phyloP scores from a whole-genome alignment of 768 basidiomycete genomes.

The Mycena galericulata region DNA sequence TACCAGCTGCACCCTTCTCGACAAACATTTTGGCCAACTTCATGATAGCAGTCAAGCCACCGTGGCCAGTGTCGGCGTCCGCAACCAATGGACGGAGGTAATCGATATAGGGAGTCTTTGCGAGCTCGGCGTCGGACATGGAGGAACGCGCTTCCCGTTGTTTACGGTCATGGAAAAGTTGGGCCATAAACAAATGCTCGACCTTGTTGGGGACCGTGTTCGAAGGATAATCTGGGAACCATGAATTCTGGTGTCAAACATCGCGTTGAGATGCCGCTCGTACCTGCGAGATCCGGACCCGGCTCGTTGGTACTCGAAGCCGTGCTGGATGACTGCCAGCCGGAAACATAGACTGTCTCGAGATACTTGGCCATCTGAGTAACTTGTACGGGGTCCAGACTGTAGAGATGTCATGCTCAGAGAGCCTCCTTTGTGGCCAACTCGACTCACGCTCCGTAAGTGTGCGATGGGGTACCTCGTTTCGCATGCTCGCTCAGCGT shows the following conservation, averaged over 20 bases:
- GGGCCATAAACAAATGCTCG: conserved; percentile 97
- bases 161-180: conserved; percentile 99
- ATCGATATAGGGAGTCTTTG: conserved; percentile 79
- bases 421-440: not conserved
- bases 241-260: not conserved
- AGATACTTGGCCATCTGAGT: conserved; percentile 99
- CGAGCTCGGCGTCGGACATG: conserved; percentile 78
- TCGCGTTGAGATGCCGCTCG: conserved; percentile 35
- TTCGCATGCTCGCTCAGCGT: conserved; percentile 82
- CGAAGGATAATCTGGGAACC: conserved; percentile 86
- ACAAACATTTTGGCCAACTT: conserved; percentile 99
- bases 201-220: conserved; percentile 99
- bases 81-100: conserved; percentile 96
- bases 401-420: conserved; percentile 46
- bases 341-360: conserved; percentile 98
- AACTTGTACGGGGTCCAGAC: conserved; percentile 96
- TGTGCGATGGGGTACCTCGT: conserved; percentile 87
- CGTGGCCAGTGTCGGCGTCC: conserved; percentile 98
- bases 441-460: conserved; percentile 96
- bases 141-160: conserved; percentile 85
- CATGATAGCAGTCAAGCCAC: conserved; percentile 98
- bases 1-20: conserved; percentile 97
- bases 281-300: conserved; percentile 97
- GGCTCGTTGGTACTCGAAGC: conserved; percentile 96
- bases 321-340: conserved; percentile 95